These are phyloP conservation scores for Avicennia marina DNA, from an alignment of 257 asterid species.

Conservation along the genomic window DNA sequence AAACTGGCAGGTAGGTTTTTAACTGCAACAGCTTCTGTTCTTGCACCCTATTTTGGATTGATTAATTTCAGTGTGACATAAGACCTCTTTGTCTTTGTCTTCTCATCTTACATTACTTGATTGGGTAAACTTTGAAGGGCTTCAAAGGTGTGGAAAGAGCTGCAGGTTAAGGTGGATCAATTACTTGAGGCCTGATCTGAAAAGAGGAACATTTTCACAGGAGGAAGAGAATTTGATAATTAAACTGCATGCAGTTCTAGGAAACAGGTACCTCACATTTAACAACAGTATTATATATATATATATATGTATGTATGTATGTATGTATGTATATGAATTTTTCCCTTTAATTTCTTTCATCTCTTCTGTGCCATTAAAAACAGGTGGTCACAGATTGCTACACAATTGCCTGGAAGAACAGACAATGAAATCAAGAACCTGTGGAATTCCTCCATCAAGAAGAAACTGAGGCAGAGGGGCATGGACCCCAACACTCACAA, in stretches of 20 bases:
- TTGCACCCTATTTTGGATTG: no score
- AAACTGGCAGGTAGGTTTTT: slow-evolving; percentile 71
- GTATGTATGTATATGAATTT: no score
- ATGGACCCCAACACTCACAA: slow-evolving; percentile 53
- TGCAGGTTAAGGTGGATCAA: slow-evolving; percentile 92
- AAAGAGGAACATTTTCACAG: slow-evolving; percentile 81
- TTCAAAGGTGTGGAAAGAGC: slow-evolving; percentile 94
- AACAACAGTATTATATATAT: no score
- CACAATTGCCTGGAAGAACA: slow-evolving; percentile 55
- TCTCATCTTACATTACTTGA: not conserved
- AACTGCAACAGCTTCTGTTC: no score
- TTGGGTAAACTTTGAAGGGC: slow-evolving; percentile 32
- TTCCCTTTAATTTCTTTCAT: not conserved
- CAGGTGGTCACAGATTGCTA: slow-evolving; percentile 62
- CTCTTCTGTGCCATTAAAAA: not conserved
- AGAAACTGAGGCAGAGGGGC: slow-evolving; percentile 44
- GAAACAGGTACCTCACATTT: slow-evolving; percentile 93
- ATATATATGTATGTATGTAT: no score
- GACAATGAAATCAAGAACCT: slow-evolving; percentile 55
- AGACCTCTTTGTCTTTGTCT: no score
- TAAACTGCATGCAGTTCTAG: slow-evolving; percentile 90
- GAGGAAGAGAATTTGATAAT: slow-evolving; percentile 82
- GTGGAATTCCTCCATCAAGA: slow-evolving; percentile 56
- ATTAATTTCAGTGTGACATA: no score
- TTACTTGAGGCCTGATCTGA: slow-evolving; percentile 86